Evolutionary conservation across 1,284 basidiomycete species (phyloP).

Genomic region (Hemileia vastatrix): DNA sequence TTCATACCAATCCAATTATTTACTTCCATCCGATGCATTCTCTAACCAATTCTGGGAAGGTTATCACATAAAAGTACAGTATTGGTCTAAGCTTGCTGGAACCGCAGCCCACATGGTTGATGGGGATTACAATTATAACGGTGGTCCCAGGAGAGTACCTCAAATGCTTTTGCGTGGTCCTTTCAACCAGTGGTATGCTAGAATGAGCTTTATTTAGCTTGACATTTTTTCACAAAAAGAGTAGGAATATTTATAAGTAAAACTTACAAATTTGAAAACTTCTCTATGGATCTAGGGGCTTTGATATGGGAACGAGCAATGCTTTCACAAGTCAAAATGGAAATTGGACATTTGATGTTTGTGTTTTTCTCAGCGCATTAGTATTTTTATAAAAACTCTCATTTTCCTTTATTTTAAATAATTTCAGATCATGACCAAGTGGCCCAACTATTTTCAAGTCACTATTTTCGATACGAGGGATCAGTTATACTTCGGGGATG

Average conservation of each 20-base stretch:
- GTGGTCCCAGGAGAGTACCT: conserved; percentile 61
- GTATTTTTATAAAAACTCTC: too few relatives aligned
- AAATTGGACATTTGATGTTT: conserved; percentile 59
- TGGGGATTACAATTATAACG: conserved; percentile 58
- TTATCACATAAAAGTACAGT: conserved; percentile 75
- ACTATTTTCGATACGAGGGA: conserved; percentile 80
- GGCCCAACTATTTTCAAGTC: conserved; percentile 76
- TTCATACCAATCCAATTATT: conserved; percentile 62
- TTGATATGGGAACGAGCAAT: conserved; percentile 65
- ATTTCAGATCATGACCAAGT: conserved; percentile 60
- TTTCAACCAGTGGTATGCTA: conserved; percentile 63
- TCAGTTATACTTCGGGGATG: conserved; percentile 72
- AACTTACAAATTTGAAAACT: too few relatives aligned
- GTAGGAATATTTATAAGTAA: not conserved
- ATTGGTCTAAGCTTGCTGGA: conserved; percentile 61
- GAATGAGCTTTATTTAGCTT: not conserved
- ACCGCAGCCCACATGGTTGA: conserved; percentile 62
- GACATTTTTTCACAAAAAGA: not conserved
- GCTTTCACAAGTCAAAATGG: conserved; percentile 56
- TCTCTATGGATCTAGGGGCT: conserved; percentile 49
- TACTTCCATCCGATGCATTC: conserved; percentile 56
- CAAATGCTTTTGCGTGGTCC: conserved; percentile 73
- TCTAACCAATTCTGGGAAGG: conserved; percentile 62
- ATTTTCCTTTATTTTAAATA: not conserved
- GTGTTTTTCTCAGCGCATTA: not conserved